Conservation (phyloP, 1,284 basidiomycete species). For the Entoloma clypeatum region DNA sequence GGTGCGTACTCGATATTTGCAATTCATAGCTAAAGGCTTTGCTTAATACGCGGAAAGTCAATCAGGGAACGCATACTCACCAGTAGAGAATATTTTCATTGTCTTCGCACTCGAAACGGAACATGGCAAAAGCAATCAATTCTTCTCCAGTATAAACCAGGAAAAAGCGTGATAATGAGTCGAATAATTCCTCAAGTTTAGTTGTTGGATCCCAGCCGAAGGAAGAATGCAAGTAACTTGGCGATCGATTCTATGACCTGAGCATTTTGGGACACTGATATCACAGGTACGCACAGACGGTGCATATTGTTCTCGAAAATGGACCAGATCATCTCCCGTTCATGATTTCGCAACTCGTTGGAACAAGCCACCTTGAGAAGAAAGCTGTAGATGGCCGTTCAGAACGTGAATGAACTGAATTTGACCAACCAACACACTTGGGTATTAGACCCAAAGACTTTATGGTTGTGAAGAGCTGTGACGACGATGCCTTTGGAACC, state of each 20-base stretch:
- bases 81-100: constrained; percentile 61
- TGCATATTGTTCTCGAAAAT: constrained; percentile 59
- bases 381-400: too few relatives aligned
- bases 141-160: constrained; percentile 32
- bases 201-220: constrained; percentile 61
- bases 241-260: constrained; percentile 1
- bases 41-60: neutral
- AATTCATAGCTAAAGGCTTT: constrained; percentile 61
- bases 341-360: constrained; percentile 34
- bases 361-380: constrained; percentile 32
- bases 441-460: constrained; percentile 5
- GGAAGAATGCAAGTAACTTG: constrained; percentile 53
- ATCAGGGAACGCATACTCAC: constrained; percentile 33
- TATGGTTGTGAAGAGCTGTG: constrained; percentile 12
- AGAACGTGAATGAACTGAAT: too few relatives aligned
- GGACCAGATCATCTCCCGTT: constrained; percentile 47
- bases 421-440: constrained; percentile 4
- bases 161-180: constrained; percentile 56
- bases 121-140: constrained; percentile 54
- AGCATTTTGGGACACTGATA: constrained; percentile 1
- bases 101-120: constrained; percentile 69
- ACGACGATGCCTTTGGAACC: constrained; percentile 20
- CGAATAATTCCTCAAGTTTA: constrained; percentile 61
- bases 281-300: constrained; percentile 36
- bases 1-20: constrained; percentile 45